Evolutionary conservation across 225 moss, liverwort and hornwort species (phyloP).

Genomic region (Bryoerythrophyllum caledonicum): DNA sequence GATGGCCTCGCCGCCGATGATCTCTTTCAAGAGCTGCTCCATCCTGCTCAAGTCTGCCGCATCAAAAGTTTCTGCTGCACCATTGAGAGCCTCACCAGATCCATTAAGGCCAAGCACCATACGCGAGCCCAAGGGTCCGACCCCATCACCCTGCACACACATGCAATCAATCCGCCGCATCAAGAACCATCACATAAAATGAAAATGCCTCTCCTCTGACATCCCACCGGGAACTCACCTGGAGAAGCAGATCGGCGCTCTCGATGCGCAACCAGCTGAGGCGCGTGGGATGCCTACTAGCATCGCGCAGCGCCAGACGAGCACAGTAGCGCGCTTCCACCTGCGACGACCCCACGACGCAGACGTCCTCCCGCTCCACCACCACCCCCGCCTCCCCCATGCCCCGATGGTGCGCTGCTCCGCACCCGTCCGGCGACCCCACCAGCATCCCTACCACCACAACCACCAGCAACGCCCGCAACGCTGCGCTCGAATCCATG

Average conservation of each 20-base stretch:
- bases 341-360: constrained; percentile 34
- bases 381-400: constrained; percentile 14
- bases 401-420: too few species aligned
- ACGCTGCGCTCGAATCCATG: constrained; percentile 19
- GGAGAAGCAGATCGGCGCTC: constrained; percentile 21
- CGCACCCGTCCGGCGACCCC: background rate
- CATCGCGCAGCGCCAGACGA: constrained; percentile 27
- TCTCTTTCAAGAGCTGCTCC: constrained; percentile 45
- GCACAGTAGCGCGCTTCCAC: constrained; percentile 50
- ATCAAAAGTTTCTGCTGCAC: constrained; percentile 7
- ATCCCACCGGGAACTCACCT: constrained; percentile 17
- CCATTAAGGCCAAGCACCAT: constrained; percentile 43
- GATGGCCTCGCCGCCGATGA: constrained; percentile 51
- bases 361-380: constrained; percentile 48
- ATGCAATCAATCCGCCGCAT: background rate
- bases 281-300: constrained; percentile 28
- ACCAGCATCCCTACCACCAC: background rate
- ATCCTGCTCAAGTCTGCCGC: constrained; percentile 32
- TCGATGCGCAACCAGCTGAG: constrained; percentile 53
- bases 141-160: constrained; percentile 45
- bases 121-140: constrained; percentile 46
- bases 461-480: background rate
- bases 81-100: constrained; percentile 13
- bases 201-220: background rate
- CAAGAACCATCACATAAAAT: background rate